phyloP scores from a whole-genome alignment of 495 filamentous ascomycete species.

The Beverwykella pulmonaria region DNA sequence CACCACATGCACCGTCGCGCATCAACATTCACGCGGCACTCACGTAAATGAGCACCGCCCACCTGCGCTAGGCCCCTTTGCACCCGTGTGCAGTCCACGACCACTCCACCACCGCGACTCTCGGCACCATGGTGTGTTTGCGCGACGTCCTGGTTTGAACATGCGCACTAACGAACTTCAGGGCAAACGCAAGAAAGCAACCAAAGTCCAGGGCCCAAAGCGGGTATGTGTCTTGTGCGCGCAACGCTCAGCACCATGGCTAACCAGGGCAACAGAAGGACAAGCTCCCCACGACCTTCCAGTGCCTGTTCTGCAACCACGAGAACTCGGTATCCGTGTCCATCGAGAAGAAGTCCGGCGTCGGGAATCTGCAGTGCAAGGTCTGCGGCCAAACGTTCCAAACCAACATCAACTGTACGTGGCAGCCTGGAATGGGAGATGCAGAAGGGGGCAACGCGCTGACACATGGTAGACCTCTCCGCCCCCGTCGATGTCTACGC shows the following conservation, averaged over 20 bases:
- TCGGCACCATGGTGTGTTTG: slow-evolving; percentile 5
- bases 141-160: neutral
- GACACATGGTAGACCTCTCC: slow-evolving; percentile 69
- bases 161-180: slow-evolving; percentile 8
- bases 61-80: neutral
- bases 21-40: neutral
- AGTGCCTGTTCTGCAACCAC: slow-evolving; percentile 98
- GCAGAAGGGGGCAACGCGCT: neutral
- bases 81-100: neutral
- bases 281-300: slow-evolving; percentile 82
- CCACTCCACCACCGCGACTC: neutral
- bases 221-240: slow-evolving; percentile 59
- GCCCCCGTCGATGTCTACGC: slow-evolving; percentile 92
- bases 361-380: slow-evolving; percentile 85
- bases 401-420: slow-evolving; percentile 82
- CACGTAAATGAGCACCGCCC: neutral
- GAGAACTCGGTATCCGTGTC: slow-evolving; percentile 87
- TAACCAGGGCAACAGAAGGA: slow-evolving; percentile 63
- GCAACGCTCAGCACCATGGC: neutral
- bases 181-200: slow-evolving; percentile 89
- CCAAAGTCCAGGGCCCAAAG: slow-evolving; percentile 78
- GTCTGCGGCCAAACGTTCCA: slow-evolving; percentile 92
- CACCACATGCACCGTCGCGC: neutral
- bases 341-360: slow-evolving; percentile 85
- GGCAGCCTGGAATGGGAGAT: slow-evolving; percentile 39